Evolutionary conservation across 306 rosid genomes (phyloP).

Genomic region (Nissolia schottii): DNA sequence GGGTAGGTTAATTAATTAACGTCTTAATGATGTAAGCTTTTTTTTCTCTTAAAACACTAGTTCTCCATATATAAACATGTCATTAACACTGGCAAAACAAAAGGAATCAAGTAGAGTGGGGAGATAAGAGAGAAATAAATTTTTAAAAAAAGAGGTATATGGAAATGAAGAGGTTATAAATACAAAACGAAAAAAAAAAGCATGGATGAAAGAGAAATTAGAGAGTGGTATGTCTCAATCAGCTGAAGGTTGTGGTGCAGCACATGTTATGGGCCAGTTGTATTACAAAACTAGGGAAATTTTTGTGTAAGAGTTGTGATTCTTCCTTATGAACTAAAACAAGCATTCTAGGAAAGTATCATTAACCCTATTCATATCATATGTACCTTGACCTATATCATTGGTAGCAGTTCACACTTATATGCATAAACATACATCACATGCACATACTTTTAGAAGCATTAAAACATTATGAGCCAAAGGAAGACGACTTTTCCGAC

Average conservation of each 20-base stretch:
- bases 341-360: constrained; percentile 48
- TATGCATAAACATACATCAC: constrained; percentile 38
- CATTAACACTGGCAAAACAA: not conserved
- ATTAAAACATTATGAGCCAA: constrained; percentile 38
- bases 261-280: constrained; percentile 65
- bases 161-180: constrained; percentile 8
- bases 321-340: constrained; percentile 46
- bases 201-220: constrained; percentile 35
- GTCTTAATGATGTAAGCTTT: not conserved
- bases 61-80: constrained; percentile 7
- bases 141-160: not conserved
- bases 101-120: not conserved
- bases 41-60: constrained; percentile 10
- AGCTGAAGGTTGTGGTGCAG: constrained; percentile 33
- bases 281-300: constrained; percentile 45
- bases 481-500: constrained; percentile 25
- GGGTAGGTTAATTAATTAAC: no score
- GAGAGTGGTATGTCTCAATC: constrained; percentile 39
- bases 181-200: constrained; percentile 27
- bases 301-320: constrained; percentile 38
- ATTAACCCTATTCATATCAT: constrained; percentile 38
- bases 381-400: constrained; percentile 40
- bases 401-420: constrained; percentile 30
- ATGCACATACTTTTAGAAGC: constrained; percentile 51
- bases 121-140: not conserved